phyloP scores from a whole-genome alignment of 805 yeast genomes.

The Pichia manshurica region DNA sequence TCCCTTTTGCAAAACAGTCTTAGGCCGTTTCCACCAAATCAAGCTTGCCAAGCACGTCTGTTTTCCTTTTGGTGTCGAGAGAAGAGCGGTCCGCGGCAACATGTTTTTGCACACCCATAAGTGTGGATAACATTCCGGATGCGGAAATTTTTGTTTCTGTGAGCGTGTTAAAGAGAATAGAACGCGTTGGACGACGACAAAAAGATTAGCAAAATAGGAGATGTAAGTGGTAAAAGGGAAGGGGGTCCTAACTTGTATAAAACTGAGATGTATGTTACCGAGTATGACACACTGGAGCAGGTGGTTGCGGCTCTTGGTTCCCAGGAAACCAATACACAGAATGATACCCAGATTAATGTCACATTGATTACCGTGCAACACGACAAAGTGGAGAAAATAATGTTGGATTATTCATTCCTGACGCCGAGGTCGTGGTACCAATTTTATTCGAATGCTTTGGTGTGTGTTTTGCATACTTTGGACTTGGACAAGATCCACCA shows the following conservation, averaged over 20 bases:
- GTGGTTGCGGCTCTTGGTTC: neutral
- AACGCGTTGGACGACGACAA: no score
- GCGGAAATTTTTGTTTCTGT: no score
- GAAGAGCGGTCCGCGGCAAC: neutral
- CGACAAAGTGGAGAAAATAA: neutral
- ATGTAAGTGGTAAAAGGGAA: no score
- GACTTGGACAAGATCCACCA: neutral
- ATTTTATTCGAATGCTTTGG: neutral
- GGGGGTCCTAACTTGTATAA: no score
- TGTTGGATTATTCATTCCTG: neutral
- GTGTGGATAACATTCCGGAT: neutral
- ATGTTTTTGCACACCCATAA: neutral
- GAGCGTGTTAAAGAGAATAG: no score
- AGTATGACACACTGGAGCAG: neutral
- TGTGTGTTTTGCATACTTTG: neutral
- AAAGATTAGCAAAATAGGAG: no score
- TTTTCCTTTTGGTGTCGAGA: neutral
- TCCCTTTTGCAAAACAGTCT: no score
- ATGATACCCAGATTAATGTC: neutral
- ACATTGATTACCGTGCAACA: slow-evolving; percentile 1
- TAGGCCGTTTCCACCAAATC: neutral
- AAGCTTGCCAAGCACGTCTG: neutral
- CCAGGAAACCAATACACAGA: neutral
- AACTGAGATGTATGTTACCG: neutral
- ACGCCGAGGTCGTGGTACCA: neutral